Base-by-base conservation (phyloP, 1,139 yeast species). In the Geotrichum aggregatum region DNA sequence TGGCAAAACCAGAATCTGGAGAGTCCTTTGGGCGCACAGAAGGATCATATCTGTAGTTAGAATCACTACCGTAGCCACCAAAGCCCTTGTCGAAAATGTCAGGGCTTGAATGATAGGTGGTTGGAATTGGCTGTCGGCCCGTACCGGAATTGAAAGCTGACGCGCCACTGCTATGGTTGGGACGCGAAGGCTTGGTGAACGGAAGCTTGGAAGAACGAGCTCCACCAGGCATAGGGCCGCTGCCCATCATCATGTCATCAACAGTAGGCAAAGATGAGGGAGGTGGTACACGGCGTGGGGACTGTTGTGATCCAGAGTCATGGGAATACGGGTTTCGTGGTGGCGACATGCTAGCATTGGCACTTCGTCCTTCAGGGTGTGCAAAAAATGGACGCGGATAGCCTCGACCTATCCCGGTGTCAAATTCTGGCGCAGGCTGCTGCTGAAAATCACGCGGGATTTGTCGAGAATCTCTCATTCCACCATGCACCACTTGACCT, bases 171-270 rank as follows among this genome's bases (percentile, higher is more conserved):
- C 42, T 38, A 36, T 39, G 38, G 14, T 19, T 44, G 39, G 35
- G 40, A 21, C 49, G 43, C 10, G 43, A 30, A 6, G 46, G 47
- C 10, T 44, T 45, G 14, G 14, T 41, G 22, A 46, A 39, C 13
- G 42, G 35, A 18, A 40, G 13, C 14, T 33, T 44, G 18, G 42
- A 33, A 35, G 47, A 31, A 8, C 54, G 49, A 16, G 45, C 47
- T 2, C 54, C 54, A 10, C 54, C 56, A 14, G 53, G 56, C 56
- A 54, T 54, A 3, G 54, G 56, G 11, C 56, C 56, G 34, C 50
- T 49, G n/a, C 51, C 56, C 49, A 54, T 35, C 52, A 54, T 50
- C 52, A 54, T 50, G 18, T 42, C 49, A 26, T 54, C 52, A 33
- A 54, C 44, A 14, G 50, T 44, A 34, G 54, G 56, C 24, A 53